phyloP scores from a whole-genome alignment of 2,329 filamentous ascomycete species.

The Fusarium temperatum region DNA sequence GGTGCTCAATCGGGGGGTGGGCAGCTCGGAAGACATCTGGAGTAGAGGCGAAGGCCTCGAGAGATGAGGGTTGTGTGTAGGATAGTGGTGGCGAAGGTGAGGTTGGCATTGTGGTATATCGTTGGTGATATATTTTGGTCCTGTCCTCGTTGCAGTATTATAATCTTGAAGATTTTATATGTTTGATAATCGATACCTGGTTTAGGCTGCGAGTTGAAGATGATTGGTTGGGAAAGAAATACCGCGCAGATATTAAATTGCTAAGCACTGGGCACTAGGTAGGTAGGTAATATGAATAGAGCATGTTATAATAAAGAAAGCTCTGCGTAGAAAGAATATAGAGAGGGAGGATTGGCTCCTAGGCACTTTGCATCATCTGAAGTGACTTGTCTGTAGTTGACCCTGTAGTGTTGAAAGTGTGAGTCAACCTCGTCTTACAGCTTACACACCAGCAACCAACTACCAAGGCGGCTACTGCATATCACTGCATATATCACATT shows the following conservation, averaged over 20 bases:
- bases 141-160: not conserved
- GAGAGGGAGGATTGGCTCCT: too few species aligned
- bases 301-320: not conserved
- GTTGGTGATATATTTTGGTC: not conserved
- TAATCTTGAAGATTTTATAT: conserved; percentile 3
- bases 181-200: conserved; percentile 11
- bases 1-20: conserved; percentile 33
- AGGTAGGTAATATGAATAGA: too few species aligned
- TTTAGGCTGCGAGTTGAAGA: conserved; percentile 25
- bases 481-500: not conserved
- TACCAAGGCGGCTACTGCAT: not conserved
- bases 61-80: conserved; percentile 27
- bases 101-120: not conserved
- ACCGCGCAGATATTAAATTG: not conserved
- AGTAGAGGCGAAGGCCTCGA: conserved; percentile 18
- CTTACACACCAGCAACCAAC: not conserved
- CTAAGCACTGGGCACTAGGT: not conserved
- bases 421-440: not conserved
- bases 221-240: conserved; percentile 23
- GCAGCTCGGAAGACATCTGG: conserved; percentile 28
- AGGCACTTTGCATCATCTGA: not conserved
- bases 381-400: not conserved
- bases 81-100: conserved; percentile 18
- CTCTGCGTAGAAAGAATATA: not conserved
- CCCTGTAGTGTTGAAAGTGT: not conserved